These are phyloP conservation scores for Fusarium haematococcum DNA, from an alignment of 2,329 filamentous ascomycete genomes.

Conservation along the genomic window DNA sequence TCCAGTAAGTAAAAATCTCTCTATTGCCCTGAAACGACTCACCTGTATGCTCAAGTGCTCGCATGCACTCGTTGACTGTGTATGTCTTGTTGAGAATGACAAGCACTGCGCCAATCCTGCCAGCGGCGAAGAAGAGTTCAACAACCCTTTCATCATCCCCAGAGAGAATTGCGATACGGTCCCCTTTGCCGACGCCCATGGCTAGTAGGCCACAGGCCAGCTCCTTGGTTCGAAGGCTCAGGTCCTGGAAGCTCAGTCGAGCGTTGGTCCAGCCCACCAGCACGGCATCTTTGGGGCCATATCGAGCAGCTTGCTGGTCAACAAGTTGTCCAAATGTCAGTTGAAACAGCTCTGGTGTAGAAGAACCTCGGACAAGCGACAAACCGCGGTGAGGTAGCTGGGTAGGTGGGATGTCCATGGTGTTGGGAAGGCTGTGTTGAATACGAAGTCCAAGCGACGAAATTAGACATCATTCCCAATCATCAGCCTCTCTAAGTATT, in stretches of 20 bases:
- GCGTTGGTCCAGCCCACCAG: not conserved
- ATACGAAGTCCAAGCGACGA: not conserved
- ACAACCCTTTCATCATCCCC: not conserved
- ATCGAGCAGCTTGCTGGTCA: not conserved
- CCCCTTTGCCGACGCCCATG: not conserved
- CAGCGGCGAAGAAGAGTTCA: not conserved
- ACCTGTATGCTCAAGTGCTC: not conserved
- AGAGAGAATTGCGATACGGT: not conserved
- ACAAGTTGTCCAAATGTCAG: not conserved
- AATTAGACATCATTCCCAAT: accelerated
- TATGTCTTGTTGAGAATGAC: not conserved
- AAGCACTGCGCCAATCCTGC: not conserved
- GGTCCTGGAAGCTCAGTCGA: not conserved
- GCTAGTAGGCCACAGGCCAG: not conserved
- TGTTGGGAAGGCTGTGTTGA: not conserved
- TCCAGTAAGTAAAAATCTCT: accelerated
- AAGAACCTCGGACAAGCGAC: not conserved
- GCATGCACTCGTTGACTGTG: not conserved
- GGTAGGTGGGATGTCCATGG: not conserved
- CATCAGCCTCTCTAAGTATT: not conserved
- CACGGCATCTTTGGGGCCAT: not conserved
- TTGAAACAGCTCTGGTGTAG: not conserved
- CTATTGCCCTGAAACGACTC: not conserved
- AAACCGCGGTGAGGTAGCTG: not conserved
- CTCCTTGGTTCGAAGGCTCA: not conserved